phyloP scores from a whole-genome alignment of 2,329 filamentous ascomycete species.

The Pyrenochaeta sp. region DNA sequence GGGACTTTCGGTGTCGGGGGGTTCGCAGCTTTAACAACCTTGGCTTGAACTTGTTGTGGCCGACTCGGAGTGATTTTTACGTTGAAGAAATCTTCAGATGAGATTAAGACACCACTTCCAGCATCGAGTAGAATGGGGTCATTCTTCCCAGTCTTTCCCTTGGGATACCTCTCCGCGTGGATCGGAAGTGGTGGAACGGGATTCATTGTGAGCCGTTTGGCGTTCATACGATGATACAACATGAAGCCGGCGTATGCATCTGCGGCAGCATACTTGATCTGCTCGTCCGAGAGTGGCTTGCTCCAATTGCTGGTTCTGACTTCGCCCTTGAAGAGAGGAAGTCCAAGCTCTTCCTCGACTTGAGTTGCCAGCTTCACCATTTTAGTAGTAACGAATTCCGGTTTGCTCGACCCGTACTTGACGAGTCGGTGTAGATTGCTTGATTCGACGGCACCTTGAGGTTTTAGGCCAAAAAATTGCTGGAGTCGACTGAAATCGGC shows the following conservation, averaged over 20 bases:
- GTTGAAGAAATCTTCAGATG: conserved; percentile 31
- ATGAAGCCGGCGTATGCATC: conserved; percentile 87
- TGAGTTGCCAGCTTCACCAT: conserved; percentile 73
- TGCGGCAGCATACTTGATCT: conserved; percentile 78
- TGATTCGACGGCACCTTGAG: conserved; percentile 77
- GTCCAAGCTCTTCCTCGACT: conserved; percentile 72
- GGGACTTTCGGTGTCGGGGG: conserved; percentile 3
- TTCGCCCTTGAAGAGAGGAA: conserved; percentile 81
- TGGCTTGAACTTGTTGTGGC: conserved; percentile 1
- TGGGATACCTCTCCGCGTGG: conserved; percentile 37
- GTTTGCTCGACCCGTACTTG: conserved; percentile 66
- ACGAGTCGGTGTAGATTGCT: conserved; percentile 83
- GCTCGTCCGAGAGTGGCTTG: conserved; percentile 64
- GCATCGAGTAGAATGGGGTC: conserved; percentile 30
- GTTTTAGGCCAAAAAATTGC: conserved; percentile 69
- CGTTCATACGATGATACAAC: conserved; percentile 75
- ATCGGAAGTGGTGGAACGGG: conserved; percentile 33
- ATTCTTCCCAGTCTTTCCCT: conserved; percentile 12
- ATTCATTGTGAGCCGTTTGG: conserved; percentile 62
- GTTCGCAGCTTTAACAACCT: neutral
- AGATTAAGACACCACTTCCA: conserved; percentile 23
- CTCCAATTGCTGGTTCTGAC: conserved; percentile 82
- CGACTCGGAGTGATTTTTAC: conserved; percentile 13
- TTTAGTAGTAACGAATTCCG: conserved; percentile 42
- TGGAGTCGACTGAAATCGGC: conserved; percentile 70